phyloP scores from a whole-genome alignment of 495 filamentous ascomycete species.

The Talaromyces stipitatus region DNA sequence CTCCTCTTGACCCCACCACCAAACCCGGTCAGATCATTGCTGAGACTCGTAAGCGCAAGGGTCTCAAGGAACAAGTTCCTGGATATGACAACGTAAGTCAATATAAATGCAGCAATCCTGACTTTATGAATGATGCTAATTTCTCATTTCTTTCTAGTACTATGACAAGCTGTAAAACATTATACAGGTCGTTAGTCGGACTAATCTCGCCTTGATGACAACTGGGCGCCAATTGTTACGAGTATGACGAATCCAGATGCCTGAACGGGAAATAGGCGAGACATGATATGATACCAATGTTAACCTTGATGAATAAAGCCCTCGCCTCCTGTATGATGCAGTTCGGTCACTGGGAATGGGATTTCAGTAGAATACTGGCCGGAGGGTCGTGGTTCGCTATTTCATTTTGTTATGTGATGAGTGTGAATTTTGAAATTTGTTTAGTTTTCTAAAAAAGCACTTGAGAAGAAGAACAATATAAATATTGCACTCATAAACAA shows the following conservation, averaged over 20 bases:
- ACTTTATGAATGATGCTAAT: conserved; percentile 39
- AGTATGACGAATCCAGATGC: conserved; percentile 40
- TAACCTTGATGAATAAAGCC: conserved; percentile 19
- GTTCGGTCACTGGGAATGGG: conserved; percentile 1
- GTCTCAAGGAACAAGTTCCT: conserved; percentile 91
- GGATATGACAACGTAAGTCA: conserved; percentile 86
- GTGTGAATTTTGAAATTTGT: conserved; percentile 5
- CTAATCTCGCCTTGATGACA: conserved; percentile 25
- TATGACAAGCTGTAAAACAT: conserved; percentile 93
- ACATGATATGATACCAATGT: conserved; percentile 34
- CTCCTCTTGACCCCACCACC: conserved; percentile 74
- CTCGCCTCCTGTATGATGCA: conserved; percentile 4
- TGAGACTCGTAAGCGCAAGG: conserved; percentile 97
- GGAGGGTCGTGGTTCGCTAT: conserved; percentile 4
- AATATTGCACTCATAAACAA: conserved; percentile 5
- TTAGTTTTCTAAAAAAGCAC: conserved; percentile 1
- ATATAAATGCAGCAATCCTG: neutral
- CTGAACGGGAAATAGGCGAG: conserved; percentile 1
- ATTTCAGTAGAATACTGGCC: conserved; percentile 7
- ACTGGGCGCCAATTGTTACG: conserved; percentile 39
- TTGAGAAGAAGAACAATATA: conserved; percentile 3
- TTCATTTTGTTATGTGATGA: conserved; percentile 4
- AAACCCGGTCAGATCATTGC: conserved; percentile 81
- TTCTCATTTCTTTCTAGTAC: conserved; percentile 52
- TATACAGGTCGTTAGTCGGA: conserved; percentile 16